Base-by-base conservation (phyloP, 441 rosid species). In the Capsella rubella region DNA sequence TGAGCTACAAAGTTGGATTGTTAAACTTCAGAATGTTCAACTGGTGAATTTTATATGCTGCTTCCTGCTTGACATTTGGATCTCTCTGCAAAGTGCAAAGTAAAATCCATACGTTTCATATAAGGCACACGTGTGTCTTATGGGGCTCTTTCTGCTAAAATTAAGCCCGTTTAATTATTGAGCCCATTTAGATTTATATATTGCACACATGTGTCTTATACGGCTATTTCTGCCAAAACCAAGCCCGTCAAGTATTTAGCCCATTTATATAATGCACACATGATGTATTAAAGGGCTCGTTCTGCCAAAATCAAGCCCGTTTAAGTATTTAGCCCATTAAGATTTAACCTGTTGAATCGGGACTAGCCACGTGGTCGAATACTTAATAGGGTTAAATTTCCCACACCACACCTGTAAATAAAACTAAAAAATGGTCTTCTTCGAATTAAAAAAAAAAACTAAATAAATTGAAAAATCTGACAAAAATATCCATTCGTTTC, bases 401-500 rank as follows among this genome's bases (percentile, higher is more conserved):
- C 39, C 5, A 53, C 18, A 3, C 39, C 5, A 53, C 18, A 3
- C 63, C 4, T 0, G 35, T 16, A 37, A 35, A 6, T 37, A 12
- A 18, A 37, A 18, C n/a, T 0, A 5, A 4, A 14, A 14, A 55
- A n/a, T 7, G 29, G 18, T 53, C 13, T 55, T 56, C 11, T 18
- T 37, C 32, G 35, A 5, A 40, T 40, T 12, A 14, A 3, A 39
- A 34, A 34, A 34, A 35, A 8, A 34, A 8, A 8, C 5, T 5
- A 15, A 39, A 35, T 3, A 1, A 35, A 32, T 21, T 21, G 25
- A 45, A 45, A 45, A 63, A 29, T 63, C 67, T 63, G 54, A 32
- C 69, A 32, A 49, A 76, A 71, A 69, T 49, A 76, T 76, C 80
- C 80, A 64, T 70, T 70, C 71, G n/a, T 35, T 69, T 35, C 16